Base-by-base conservation (phyloP, 1,139 yeast species). In the Pichia sp. region DNA sequence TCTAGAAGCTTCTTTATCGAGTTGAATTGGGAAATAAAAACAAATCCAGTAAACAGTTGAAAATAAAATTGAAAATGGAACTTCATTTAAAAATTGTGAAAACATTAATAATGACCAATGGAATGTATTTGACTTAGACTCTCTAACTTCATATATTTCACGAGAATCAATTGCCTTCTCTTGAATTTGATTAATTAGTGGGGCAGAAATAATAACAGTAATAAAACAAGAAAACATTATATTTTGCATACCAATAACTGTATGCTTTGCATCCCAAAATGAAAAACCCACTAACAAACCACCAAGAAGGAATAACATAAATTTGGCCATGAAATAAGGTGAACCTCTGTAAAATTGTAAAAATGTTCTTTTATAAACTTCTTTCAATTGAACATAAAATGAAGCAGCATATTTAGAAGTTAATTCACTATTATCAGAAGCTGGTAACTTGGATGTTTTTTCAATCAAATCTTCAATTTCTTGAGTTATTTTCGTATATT, bases 81-180 rank as follows among this genome's bases (percentile, higher is more conserved):
- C 49, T 58, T 80, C 86, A 49, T 66, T 68, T 35, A 78, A 43
- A 47, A 68, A 67, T 56, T 79, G 82, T 3, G 79, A 63, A 12
- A 78, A 42, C 29, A 80, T 63, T 56, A 80, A 61, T 22, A 76
- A 62, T n/a, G 80, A 67, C 82, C 85, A 80, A 55, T 78, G 82
- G 63, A 76, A 80, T 48, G 82, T 79, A 54, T 78, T 78, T 6
- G 84, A 77, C 49, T 76, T 73, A 37, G 78, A 73, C 57, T 80
- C 87, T 58, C 87, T 70, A 12, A 76, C 79, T 60, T 80, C 85
- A 55, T 61, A 80, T 37, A 78, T 60, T 46, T 77, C 81, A 57
- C 84, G 68, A 8, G 78, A 67, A 20, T 65, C 66, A 46, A 76
- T 68, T 8, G 81, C 80, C 58, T 70, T 68, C 35, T 74, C 78